Evolutionary conservation across 768 basidiomycete species (phyloP).

Genomic region (Tulasnella sp.): DNA sequence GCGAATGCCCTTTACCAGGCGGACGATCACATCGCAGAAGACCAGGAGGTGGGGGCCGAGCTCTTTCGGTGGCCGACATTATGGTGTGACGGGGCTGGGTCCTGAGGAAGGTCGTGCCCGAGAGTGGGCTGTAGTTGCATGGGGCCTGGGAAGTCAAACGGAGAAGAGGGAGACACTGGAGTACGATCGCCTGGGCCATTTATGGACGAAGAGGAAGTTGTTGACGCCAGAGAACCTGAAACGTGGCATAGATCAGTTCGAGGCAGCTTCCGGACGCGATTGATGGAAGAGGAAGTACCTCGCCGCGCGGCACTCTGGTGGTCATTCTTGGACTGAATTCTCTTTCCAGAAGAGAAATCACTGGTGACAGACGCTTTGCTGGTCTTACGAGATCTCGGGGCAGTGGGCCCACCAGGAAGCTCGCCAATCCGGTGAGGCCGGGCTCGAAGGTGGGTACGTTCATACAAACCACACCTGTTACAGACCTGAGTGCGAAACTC

Average conservation of each 20-base stretch:
- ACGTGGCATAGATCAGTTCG: not conserved
- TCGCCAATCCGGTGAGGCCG: slow-evolving; percentile 84
- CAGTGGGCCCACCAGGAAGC: slow-evolving; percentile 63
- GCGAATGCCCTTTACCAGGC: too few relatives aligned
- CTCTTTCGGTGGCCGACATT: not conserved
- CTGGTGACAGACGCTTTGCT: not conserved
- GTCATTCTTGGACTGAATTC: not conserved
- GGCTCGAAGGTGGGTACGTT: slow-evolving; percentile 80
- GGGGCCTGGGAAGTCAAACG: not conserved
- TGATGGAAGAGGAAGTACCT: not conserved
- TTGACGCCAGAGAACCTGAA: not conserved
- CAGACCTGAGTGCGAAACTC: slow-evolving; percentile 47
- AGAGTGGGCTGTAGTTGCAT: not conserved
- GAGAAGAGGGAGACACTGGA: not conserved
- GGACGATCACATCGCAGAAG: not conserved
- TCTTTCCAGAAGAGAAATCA: not conserved
- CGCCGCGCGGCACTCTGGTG: not conserved
- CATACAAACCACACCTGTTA: slow-evolving; percentile 90
- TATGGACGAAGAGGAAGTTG: not conserved
- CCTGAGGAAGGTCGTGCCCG: not conserved
- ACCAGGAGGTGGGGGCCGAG: not conserved
- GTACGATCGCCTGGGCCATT: not conserved
- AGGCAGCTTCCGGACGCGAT: not conserved
- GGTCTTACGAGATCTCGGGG: slow-evolving; percentile 63
- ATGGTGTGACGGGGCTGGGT: not conserved